Conservation (phyloP, 768 basidiomycete species). For the Boletus eberwhitei region DNA sequence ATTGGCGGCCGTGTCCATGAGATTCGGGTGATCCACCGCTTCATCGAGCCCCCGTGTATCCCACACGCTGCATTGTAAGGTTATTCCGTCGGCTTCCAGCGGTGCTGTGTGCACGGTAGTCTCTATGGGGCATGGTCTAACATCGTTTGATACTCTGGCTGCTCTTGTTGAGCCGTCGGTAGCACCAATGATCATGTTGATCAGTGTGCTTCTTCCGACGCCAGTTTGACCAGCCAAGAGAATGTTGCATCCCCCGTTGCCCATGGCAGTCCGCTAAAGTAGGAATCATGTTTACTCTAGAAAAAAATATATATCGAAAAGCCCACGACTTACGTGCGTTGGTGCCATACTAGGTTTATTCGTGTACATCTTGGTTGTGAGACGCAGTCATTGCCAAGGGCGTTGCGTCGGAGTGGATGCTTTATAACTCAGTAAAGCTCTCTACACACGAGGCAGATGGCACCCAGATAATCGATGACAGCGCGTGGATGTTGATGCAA, state of each 20-base stretch:
- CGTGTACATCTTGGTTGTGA: not conserved
- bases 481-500: not conserved
- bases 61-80: slow-evolving; percentile 19
- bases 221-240: slow-evolving; percentile 28
- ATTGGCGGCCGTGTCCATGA: slow-evolving; percentile 17
- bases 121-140: slow-evolving; percentile 22
- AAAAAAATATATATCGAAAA: not conserved
- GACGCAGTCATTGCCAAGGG: slow-evolving; percentile 3
- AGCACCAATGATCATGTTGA: slow-evolving; percentile 26
- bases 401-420: not conserved
- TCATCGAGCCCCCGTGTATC: slow-evolving; percentile 29
- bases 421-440: slow-evolving; percentile 1
- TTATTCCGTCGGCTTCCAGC: not conserved
- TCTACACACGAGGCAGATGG: slow-evolving; percentile 21
- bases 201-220: slow-evolving; percentile 27
- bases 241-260: not conserved
- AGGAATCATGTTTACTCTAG: not conserved
- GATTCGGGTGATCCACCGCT: slow-evolving; percentile 19
- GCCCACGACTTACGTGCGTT: slow-evolving; percentile 5
- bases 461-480: slow-evolving; percentile 12
- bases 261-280: not conserved
- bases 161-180: slow-evolving; percentile 5
- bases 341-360: not conserved
- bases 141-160: slow-evolving; percentile 25
- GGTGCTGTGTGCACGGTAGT: slow-evolving; percentile 12